Evolutionary conservation across 148 eudicot genomes (phyloP).

Genomic region (Silene latifolia): DNA sequence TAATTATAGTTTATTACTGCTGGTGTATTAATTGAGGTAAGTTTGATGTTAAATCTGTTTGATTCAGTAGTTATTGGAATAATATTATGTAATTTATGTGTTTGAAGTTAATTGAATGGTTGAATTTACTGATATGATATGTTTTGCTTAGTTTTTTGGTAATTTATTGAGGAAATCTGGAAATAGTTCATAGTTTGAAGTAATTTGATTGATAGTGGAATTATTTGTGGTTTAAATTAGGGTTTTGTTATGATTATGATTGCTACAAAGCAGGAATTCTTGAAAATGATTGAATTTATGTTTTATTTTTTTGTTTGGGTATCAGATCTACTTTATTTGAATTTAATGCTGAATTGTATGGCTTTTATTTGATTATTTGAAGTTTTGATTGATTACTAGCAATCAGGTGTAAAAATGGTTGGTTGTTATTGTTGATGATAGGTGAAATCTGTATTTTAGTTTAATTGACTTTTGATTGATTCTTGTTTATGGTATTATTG

Average conservation of each 20-base stretch:
- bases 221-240: not conserved
- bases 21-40: conserved; percentile 2
- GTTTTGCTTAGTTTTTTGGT: not conserved
- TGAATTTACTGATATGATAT: not conserved
- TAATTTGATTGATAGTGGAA: not conserved
- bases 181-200: not conserved
- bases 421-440: conserved; percentile 4
- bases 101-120: not conserved
- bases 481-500: not conserved
- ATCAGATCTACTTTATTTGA: not conserved
- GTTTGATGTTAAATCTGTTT: not conserved
- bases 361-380: not conserved
- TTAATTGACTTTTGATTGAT: not conserved
- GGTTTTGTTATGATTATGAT: not conserved
- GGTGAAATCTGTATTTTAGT: not conserved
- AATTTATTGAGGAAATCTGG: not conserved
- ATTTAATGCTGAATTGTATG: not conserved
- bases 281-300: not conserved
- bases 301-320: not conserved
- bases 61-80: not conserved
- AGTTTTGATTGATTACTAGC: not conserved
- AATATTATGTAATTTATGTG: not conserved
- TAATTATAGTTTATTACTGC: not conserved
- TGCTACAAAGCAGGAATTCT: not conserved
- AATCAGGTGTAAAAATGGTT: not conserved